These are phyloP conservation scores for Raphanus hybrid DNA, from an alignment of 441 rosid species.

Conservation along the genomic window DNA sequence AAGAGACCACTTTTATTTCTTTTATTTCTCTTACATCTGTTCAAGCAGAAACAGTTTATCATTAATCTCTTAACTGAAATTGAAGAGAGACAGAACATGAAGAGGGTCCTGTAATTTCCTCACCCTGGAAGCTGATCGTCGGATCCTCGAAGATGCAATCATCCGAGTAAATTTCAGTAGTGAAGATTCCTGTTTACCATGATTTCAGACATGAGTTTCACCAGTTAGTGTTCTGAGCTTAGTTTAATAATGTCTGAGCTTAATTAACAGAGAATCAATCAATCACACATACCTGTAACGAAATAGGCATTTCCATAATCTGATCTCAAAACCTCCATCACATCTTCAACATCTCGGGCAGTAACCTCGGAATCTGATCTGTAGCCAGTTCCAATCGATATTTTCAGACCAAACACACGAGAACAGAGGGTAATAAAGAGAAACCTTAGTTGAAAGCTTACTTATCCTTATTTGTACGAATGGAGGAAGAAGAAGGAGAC, in stretches of 20 bases:
- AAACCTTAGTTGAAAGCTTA: not conserved
- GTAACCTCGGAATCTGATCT: slow-evolving; percentile 36
- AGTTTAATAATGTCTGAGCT: no score
- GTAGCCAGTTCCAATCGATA: slow-evolving; percentile 1
- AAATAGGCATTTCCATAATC: slow-evolving; percentile 88
- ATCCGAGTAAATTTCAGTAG: slow-evolving; percentile 45
- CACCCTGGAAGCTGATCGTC: slow-evolving; percentile 50
- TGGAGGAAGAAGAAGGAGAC: slow-evolving; percentile 25
- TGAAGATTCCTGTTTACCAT: slow-evolving; percentile 20
- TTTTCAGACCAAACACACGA: slow-evolving; percentile 14
- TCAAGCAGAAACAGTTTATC: slow-evolving; percentile 11
- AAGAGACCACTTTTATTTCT: slow-evolving; percentile 9
- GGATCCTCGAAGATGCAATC: slow-evolving; percentile 71
- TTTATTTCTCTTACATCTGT: slow-evolving; percentile 4
- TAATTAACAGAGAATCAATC: not conserved
- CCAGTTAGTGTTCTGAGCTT: not conserved
- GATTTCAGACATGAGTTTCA: not conserved
- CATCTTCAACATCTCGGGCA: slow-evolving; percentile 52
- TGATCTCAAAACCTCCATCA: slow-evolving; percentile 54
- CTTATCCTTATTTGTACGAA: slow-evolving; percentile 42
- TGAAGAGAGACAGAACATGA: slow-evolving; percentile 4
- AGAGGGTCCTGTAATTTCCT: not conserved
- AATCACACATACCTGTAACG: slow-evolving; percentile 62
- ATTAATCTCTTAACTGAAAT: not conserved
- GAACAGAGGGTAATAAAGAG: not conserved